These are phyloP conservation scores for Colletotrichum chlorophyti DNA, from an alignment of 2,329 filamentous ascomycete species.

Conservation along the genomic window DNA sequence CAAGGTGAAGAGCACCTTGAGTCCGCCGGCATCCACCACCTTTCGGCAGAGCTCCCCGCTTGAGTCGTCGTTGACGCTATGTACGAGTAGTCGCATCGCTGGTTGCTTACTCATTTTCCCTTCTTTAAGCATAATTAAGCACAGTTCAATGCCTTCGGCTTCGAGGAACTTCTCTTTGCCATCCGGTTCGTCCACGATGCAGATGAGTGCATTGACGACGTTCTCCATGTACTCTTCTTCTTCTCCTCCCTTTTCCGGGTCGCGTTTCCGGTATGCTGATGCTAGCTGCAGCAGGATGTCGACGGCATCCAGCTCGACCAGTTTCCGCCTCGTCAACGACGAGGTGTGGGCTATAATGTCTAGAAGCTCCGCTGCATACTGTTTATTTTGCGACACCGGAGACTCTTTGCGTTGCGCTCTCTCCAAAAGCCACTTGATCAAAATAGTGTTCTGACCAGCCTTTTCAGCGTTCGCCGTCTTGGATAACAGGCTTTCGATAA, in stretches of 20 bases:
- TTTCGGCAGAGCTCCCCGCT: conserved; percentile 72
- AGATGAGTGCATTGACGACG: conserved; percentile 85
- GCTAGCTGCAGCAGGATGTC: conserved; percentile 84
- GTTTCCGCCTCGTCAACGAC: conserved; percentile 64
- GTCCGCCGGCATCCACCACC: conserved; percentile 81
- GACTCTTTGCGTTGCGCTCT: conserved; percentile 75
- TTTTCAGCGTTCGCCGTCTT: conserved; percentile 71
- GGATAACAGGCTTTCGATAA: conserved; percentile 87
- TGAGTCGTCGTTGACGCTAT: conserved; percentile 66
- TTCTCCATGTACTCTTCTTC: conserved; percentile 98
- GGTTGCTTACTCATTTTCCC: conserved; percentile 82
- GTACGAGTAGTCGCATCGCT: conserved; percentile 83
- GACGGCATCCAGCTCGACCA: conserved; percentile 73
- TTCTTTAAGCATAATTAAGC: conserved; percentile 89
- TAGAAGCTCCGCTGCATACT: conserved; percentile 91
- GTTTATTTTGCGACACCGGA: conserved; percentile 85
- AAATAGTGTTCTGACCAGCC: conserved; percentile 71
- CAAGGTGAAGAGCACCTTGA: conserved; percentile 84
- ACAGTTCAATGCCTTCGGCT: conserved; percentile 90
- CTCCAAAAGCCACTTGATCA: conserved; percentile 79
- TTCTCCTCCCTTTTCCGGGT: conserved; percentile 83
- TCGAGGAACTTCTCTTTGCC: conserved; percentile 86
- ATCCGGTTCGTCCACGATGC: conserved; percentile 74
- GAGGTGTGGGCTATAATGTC: conserved; percentile 87
- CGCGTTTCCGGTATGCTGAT: conserved; percentile 82